Evolutionary conservation across 2,329 filamentous ascomycete species (phyloP).

Genomic region (Cladosporium sp.): DNA sequence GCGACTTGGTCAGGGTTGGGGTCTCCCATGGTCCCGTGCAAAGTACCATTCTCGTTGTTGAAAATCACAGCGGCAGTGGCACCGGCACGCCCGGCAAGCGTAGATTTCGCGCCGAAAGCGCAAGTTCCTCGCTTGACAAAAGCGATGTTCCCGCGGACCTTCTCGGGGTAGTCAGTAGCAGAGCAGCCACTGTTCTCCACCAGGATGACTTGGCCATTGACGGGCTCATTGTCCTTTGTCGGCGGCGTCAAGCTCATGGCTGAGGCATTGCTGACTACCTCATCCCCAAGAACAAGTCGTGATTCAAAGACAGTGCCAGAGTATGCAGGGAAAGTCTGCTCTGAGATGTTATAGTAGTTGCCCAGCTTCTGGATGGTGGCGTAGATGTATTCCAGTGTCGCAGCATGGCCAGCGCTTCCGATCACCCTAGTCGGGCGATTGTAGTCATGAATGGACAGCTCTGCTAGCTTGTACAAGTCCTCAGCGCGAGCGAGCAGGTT

Average conservation of each 20-base stretch:
- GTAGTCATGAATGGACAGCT: conserved; percentile 56
- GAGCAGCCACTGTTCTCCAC: conserved; percentile 58
- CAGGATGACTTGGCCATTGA: conserved; percentile 13
- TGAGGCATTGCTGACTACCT: conserved; percentile 51
- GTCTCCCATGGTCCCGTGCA: conserved; percentile 17
- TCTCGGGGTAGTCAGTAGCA: conserved; percentile 57
- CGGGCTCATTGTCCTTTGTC: conserved; percentile 52
- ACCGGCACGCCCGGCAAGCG: conserved; percentile 61
- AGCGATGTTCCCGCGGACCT: conserved; percentile 60
- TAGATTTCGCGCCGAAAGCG: conserved; percentile 66
- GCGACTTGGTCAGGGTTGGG: conserved; percentile 53
- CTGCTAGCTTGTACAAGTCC: conserved; percentile 59
- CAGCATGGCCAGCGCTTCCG: conserved; percentile 33
- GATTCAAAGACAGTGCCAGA: conserved; percentile 25
- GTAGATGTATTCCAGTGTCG: conserved; percentile 36
- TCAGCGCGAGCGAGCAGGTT: conserved; percentile 58
- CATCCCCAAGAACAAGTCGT: conserved; percentile 49
- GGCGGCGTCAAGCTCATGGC: conserved; percentile 43
- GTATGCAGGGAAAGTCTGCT: conserved; percentile 37
- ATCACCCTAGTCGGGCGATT: conserved; percentile 59
- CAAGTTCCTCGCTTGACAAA: conserved; percentile 67
- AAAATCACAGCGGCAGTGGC: conserved; percentile 68
- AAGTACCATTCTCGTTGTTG: conserved; percentile 59
- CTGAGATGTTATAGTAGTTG: conserved; percentile 57
- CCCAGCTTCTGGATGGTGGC: conserved; percentile 41